phyloP scores from a whole-genome alignment of 495 filamentous ascomycete species.

The Hypomontagnella monticulosa region DNA sequence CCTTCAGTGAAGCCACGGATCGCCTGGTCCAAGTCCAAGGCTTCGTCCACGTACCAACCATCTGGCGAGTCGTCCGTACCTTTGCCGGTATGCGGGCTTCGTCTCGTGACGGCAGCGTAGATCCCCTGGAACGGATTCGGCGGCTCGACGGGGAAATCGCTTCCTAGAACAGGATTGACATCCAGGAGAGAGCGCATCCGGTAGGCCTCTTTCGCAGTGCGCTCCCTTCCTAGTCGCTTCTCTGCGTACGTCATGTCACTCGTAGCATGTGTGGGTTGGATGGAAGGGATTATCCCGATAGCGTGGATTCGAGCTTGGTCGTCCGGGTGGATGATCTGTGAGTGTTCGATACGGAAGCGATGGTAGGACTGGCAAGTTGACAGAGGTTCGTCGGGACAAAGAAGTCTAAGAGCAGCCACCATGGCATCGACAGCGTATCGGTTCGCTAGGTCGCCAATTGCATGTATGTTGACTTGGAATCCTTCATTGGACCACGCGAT shows the following conservation, averaged over 20 bases:
- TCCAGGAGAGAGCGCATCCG: conserved; percentile 64
- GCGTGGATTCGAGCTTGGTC: conserved; percentile 64
- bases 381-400: conserved; percentile 55
- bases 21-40: conserved; percentile 62
- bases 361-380: conserved; percentile 55
- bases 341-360: conserved; percentile 72
- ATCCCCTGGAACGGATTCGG: conserved; percentile 68
- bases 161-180: conserved; percentile 61
- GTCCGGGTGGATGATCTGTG: conserved; percentile 70
- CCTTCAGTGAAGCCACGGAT: conserved; percentile 64
- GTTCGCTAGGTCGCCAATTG: conserved; percentile 72
- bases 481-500: conserved; percentile 59
- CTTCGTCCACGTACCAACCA: conserved; percentile 65
- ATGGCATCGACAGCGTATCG: conserved; percentile 66
- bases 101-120: conserved; percentile 67
- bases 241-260: conserved; percentile 70
- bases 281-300: conserved; percentile 69
- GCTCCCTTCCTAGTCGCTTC: conserved; percentile 59
- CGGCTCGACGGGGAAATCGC: conserved; percentile 74
- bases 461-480: conserved; percentile 70
- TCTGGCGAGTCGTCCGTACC: conserved; percentile 54
- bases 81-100: conserved; percentile 59
- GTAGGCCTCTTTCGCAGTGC: conserved; percentile 63
- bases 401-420: conserved; percentile 51
- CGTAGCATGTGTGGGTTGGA: conserved; percentile 75